Conservation (phyloP, 202 grass and related monocot species). For the Brachypodium distachyon region DNA sequence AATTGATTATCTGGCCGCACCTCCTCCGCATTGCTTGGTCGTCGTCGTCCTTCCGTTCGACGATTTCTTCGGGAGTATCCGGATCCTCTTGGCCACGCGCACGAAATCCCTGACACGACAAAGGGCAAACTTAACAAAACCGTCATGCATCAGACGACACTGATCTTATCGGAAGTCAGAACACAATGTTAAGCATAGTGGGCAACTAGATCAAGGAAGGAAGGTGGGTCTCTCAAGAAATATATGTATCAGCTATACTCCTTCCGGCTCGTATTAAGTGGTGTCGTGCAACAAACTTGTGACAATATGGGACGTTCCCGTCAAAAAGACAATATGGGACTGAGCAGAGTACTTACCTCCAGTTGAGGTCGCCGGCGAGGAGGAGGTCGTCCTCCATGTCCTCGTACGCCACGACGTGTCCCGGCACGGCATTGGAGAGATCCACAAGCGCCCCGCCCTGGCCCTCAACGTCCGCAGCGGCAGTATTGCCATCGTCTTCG, state of each 20-base stretch:
- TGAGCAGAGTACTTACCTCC: constrained; percentile 39
- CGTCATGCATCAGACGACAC: too few species aligned
- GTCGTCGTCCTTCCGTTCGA: constrained; percentile 41
- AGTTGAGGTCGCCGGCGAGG: constrained; percentile 87
- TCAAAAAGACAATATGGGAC: too few species aligned
- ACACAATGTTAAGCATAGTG: neutral
- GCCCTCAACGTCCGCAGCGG: neutral
- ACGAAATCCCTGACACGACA: constrained; percentile 60
- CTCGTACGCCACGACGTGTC: constrained; percentile 79
- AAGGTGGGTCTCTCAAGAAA: too few species aligned
- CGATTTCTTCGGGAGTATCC: constrained; percentile 61
- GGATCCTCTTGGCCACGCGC: constrained; percentile 69
- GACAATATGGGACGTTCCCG: too few species aligned
- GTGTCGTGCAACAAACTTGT: too few species aligned
- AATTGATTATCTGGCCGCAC: neutral
- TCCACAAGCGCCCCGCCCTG: constrained; percentile 30
- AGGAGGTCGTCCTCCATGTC: constrained; percentile 96
- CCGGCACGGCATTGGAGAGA: constrained; percentile 80
- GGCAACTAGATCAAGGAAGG: neutral
- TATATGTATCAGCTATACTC: too few species aligned
- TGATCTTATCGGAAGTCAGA: too few species aligned
- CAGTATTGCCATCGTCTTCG: neutral
- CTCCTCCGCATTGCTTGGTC: constrained; percentile 3
- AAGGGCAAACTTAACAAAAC: neutral
- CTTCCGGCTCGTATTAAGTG: too few species aligned